Evolutionary conservation across 345 rosid species (phyloP), one percentile per base, ranked within the genome.

Genomic region (Dimocarpus longan): DNA sequence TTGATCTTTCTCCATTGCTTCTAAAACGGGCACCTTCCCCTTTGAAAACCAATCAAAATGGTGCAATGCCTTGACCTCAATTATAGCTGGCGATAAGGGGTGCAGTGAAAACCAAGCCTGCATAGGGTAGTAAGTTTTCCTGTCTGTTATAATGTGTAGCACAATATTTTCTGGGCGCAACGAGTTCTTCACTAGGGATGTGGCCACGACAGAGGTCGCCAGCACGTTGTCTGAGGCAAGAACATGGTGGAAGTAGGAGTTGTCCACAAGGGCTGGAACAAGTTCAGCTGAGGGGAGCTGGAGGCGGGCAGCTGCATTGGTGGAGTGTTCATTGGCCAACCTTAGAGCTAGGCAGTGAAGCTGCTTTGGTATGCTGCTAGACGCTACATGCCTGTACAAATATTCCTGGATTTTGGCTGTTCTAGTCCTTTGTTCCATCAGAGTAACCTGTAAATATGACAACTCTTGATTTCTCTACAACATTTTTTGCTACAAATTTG

Each of bases 91-190:
- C 3, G 88, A 76, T 12, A 94, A 80, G 65, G 94, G 87, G 81
- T 96, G 98, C 84, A 96, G 40, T 1, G 99, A 93, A 86, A 96
- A 96, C 99, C 99, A 96, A 18, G 99, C 98, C 82, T 96, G 99
- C 99, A 96, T 96, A 0, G 99, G 99, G 28, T 91, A 91, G 76
- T 87, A 93, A 16, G 99, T 96, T 81, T 96, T 96, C 88, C 86
- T 84, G 75, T 96, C 99, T 19, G 99, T 96, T 75, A 96, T 91
- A 50, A 96, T 86, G 86, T 96, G 99, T 18, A 96, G 88, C 24
- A 94, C 98, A 32, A 90, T 70, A 78, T 86, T 96, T 11, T 87
- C 81, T 1, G 97, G 98, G 68, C 78, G 85, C 74, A 91, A 77
- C 1, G 98, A 85, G 78, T 94, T 96, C 16, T 84, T 71, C 62